Evolutionary conservation across 345 rosid genomes (phyloP), one percentile per base, ranked within the genome.

Genomic region (Brassica incana): DNA sequence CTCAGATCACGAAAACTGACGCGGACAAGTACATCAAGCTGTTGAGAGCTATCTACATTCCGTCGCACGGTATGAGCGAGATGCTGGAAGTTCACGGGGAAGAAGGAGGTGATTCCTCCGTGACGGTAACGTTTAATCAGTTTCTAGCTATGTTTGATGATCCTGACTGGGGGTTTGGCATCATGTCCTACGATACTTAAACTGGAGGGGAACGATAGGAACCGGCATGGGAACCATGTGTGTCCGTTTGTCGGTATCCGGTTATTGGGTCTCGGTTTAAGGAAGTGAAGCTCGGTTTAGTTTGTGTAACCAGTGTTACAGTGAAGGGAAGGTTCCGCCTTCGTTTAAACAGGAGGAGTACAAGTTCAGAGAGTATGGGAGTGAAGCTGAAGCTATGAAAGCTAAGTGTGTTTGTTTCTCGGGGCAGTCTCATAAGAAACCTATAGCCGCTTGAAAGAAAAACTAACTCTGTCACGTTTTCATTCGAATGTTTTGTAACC

Each of bases 271-370:
- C 97, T 10, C 94, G 97, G 62, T 95, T 95, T 85, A 95, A 90
- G 88, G 99, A 95, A 87, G 79, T 87, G 67, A 95, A 91, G 87
- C 90, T 36, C 87, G 87, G 79, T 93, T 95, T 77, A 93, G 93
- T 78, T 82, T 95, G 70, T 95, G 99, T 83, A 91, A 85, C 81
- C 95, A 88, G 71, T 95, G 99, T 78, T 95, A 93, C 78, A 86
- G 99, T 36, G 98, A 95, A 84, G 97, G 99, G 48, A 95, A 95
- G 82, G 96, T 95, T 65, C 93, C 99, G 58, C 74, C 90, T n/a
- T 63, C 86, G 38, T 84, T 78, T 77, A 91, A 87, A 82, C 99
- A 85, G 76, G 94, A 90, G 60, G 98, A 90, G 65, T 89, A 93
- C 80, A 88, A 82, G 80, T 93, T 95, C 88, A 87, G 87, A 73